A percentile compares a stretch with the other conserved stretches of the same genome.
These are phyloP conservation scores for Didymella segeticola DNA, from an alignment of 2,329 filamentous ascomycete species.

Conservation along the genomic window DNA sequence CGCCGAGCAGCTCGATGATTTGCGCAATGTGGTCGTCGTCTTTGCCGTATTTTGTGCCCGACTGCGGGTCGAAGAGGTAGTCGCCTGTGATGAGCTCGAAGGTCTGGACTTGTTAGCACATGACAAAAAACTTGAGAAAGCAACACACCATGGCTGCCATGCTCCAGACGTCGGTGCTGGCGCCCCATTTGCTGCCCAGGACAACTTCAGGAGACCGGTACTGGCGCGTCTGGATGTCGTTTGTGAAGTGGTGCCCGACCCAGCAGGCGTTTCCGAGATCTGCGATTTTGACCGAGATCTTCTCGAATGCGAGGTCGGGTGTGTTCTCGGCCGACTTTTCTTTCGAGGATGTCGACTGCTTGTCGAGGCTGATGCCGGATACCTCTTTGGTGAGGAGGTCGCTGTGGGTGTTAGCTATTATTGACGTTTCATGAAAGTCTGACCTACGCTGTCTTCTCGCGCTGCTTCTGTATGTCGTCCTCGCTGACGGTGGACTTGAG, in stretches of 20 bases:
- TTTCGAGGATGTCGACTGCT: slow-evolving; percentile 58
- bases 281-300: slow-evolving; percentile 98
- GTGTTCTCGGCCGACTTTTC: slow-evolving; percentile 62
- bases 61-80: slow-evolving; percentile 98
- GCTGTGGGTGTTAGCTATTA: slow-evolving; percentile 52
- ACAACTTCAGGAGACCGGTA: slow-evolving; percentile 98
- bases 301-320: slow-evolving; percentile 71
- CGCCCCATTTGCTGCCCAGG: slow-evolving; percentile 95
- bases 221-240: slow-evolving; percentile 97
- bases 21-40: slow-evolving; percentile 99
- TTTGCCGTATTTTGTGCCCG: slow-evolving; percentile 98
- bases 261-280: slow-evolving; percentile 98
- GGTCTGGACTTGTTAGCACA: slow-evolving; percentile 62
- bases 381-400: slow-evolving; percentile 92
- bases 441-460: slow-evolving; percentile 92
- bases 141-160: slow-evolving; percentile 94
- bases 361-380: slow-evolving; percentile 92
- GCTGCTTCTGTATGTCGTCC: slow-evolving; percentile 71
- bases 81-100: slow-evolving; percentile 98
- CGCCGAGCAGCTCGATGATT: slow-evolving; percentile 94
- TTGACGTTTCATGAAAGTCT: not conserved
- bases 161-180: slow-evolving; percentile 99
- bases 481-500: slow-evolving; percentile 60
- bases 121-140: not conserved
- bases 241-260: slow-evolving; percentile 98